Conservation (phyloP, 345 rosid species). For the Heritiera fomes region DNA sequence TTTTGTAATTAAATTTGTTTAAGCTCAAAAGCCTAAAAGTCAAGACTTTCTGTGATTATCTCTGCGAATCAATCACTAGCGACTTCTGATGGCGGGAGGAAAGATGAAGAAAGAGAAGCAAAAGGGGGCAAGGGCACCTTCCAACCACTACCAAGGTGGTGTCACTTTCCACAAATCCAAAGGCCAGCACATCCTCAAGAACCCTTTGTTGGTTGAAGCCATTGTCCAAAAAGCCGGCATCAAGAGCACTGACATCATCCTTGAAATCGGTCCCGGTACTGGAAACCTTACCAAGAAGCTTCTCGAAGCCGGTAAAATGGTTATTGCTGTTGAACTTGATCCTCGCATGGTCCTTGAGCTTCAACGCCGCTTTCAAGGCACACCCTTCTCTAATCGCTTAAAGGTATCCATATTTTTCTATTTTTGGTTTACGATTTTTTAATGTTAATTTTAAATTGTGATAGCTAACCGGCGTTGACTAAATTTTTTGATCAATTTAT, state of each 20-base stretch:
- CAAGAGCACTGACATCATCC: constrained; percentile 75
- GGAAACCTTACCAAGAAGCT: constrained; percentile 91
- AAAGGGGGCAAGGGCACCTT: constrained; percentile 47
- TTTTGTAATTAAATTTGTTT: too few species aligned
- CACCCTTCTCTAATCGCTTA: constrained; percentile 54
- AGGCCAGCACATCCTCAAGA: constrained; percentile 87
- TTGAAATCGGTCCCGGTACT: constrained; percentile 92
- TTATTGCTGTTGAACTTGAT: constrained; percentile 82
- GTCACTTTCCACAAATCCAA: constrained; percentile 85
- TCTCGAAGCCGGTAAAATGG: constrained; percentile 78
- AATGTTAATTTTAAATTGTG: not conserved
- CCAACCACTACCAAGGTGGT: constrained; percentile 79
- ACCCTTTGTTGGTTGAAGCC: constrained; percentile 75
- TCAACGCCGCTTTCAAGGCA: constrained; percentile 84
- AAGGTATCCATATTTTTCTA: constrained; percentile 38
- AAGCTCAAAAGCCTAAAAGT: not conserved
- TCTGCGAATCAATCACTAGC: not conserved
- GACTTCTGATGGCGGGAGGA: constrained; percentile 70
- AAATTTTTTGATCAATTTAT: not conserved
- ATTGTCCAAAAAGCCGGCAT: constrained; percentile 90
- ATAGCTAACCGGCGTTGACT: not conserved
- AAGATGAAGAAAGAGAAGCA: constrained; percentile 73
- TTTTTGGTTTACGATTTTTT: not conserved
- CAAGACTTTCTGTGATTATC: too few species aligned
- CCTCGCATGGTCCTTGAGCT: constrained; percentile 93